phyloP scores from a whole-genome alignment of 1,139 yeast species.

The Nadsonia starkeyi-henricii region DNA sequence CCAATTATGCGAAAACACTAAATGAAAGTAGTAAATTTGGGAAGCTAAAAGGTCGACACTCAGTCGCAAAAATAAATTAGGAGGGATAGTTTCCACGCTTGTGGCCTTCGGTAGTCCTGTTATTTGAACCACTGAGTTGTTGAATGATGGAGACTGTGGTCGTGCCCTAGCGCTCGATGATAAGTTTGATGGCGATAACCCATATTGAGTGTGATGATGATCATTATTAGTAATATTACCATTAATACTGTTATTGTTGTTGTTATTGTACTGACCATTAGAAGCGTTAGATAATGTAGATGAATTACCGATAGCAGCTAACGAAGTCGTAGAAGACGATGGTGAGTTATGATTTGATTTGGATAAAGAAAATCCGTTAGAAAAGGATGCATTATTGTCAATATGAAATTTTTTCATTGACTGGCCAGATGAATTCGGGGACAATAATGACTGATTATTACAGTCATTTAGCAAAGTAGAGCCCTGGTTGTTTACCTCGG shows the following conservation, averaged over 20 bases:
- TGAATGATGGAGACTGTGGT: slow-evolving; percentile 1
- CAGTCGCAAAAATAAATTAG: slow-evolving; percentile 22
- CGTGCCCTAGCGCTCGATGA: slow-evolving; percentile 1
- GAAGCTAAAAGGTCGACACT: slow-evolving; percentile 20
- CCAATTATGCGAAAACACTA: slow-evolving; percentile 38
- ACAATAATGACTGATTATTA: not conserved
- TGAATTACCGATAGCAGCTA: not conserved
- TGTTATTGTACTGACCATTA: slow-evolving; percentile 1
- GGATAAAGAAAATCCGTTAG: not conserved
- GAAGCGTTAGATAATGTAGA: slow-evolving; percentile 1
- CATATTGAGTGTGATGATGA: not conserved
- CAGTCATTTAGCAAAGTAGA: not conserved
- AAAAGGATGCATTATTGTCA: no score
- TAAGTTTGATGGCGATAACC: slow-evolving; percentile 1
- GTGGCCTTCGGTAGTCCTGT: slow-evolving; percentile 8
- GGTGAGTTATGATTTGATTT: not conserved
- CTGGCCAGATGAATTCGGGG: no score
- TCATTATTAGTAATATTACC: no score
- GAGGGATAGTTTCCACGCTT: slow-evolving; percentile 15
- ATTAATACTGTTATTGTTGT: slow-evolving; percentile 1
- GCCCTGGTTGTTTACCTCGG: not conserved
- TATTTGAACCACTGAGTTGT: not conserved
- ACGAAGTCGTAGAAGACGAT: not conserved
- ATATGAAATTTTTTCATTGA: no score
- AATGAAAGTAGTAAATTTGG: slow-evolving; percentile 26